A percentile compares a stretch with the other conserved stretches of the same genome.
Conservation (phyloP, 2,329 filamentous ascomycete species). For the Ustulina deusta region DNA sequence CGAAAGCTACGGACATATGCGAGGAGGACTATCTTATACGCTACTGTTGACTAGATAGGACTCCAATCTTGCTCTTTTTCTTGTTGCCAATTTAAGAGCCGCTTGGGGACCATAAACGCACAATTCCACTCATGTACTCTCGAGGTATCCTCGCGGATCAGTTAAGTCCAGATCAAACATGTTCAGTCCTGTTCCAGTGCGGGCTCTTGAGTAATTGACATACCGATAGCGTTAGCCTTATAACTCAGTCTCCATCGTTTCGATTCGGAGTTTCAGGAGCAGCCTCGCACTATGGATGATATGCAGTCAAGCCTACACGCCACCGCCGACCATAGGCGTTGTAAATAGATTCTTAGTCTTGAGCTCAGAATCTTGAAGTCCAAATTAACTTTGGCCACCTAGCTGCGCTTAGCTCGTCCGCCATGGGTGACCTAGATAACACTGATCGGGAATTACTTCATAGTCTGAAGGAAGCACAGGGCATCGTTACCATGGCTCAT, state of each 20-base stretch:
- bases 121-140: slow-evolving; percentile 9
- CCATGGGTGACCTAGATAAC: not conserved
- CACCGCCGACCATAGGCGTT: not conserved
- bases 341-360: not conserved
- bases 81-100: not conserved
- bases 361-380: not conserved
- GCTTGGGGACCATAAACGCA: not conserved
- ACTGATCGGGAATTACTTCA: not conserved
- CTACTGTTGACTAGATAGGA: slow-evolving; percentile 3
- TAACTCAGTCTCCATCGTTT: not conserved
- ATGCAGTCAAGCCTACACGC: slow-evolving; percentile 3
- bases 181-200: not conserved
- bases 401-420: not conserved
- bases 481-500: not conserved
- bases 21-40: slow-evolving; percentile 5
- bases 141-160: not conserved
- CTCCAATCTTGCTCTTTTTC: not conserved
- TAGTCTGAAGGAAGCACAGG: not conserved
- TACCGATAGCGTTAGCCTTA: slow-evolving; percentile 16
- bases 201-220: not conserved
- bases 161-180: slow-evolving; percentile 11
- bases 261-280: not conserved
- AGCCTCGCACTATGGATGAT: not conserved
- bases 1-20: slow-evolving; percentile 7
- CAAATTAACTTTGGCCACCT: not conserved